Evolutionary conservation across 2,329 filamentous ascomycete genomes (phyloP).

Genomic region (Tolypocladium tundrense): DNA sequence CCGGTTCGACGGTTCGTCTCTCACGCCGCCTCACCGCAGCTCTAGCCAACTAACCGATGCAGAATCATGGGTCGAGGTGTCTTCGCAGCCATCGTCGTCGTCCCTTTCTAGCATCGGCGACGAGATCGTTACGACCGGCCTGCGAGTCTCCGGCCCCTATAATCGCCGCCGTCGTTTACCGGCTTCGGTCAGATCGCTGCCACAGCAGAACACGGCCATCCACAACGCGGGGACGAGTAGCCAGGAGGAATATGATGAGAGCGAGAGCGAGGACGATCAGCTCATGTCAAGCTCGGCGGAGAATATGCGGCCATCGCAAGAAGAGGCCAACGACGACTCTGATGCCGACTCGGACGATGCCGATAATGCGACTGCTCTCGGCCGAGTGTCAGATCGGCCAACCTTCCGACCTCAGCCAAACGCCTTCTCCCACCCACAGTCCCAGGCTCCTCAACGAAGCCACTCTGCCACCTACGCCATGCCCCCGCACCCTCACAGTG

Average conservation of each 20-base stretch:
- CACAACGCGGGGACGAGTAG: slow-evolving; percentile 53
- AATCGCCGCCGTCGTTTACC: slow-evolving; percentile 46
- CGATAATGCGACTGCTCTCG: slow-evolving; percentile 76
- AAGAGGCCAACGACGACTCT: slow-evolving; percentile 31
- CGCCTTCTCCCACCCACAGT: slow-evolving; percentile 77
- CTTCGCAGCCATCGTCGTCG: slow-evolving; percentile 86
- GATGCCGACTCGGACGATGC: slow-evolving; percentile 46
- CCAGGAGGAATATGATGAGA: slow-evolving; percentile 91
- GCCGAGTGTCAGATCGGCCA: slow-evolving; percentile 41
- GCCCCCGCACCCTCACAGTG: slow-evolving; percentile 37
- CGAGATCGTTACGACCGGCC: slow-evolving; percentile 82
- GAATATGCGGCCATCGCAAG: slow-evolving; percentile 27
- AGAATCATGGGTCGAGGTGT: slow-evolving; percentile 97
- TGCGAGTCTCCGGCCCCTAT: slow-evolving; percentile 62
- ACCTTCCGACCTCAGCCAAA: slow-evolving; percentile 82
- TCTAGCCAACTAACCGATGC: slow-evolving; percentile 12
- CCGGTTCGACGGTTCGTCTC: slow-evolving; percentile 24
- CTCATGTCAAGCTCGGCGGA: slow-evolving; percentile 50
- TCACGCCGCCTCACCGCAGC: not conserved
- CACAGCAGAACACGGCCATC: slow-evolving; percentile 29
- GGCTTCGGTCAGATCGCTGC: slow-evolving; percentile 19
- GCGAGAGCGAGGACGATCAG: slow-evolving; percentile 77
- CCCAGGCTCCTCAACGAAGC: slow-evolving; percentile 33
- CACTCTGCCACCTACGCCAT: slow-evolving; percentile 39
- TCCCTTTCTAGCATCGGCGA: slow-evolving; percentile 79